Percentiles rank a stretch among this genome's conserved stretches.
These are phyloP conservation scores for Saccharomyces paradoxus DNA, from an alignment of 805 yeast species.

Conservation along the genomic window DNA sequence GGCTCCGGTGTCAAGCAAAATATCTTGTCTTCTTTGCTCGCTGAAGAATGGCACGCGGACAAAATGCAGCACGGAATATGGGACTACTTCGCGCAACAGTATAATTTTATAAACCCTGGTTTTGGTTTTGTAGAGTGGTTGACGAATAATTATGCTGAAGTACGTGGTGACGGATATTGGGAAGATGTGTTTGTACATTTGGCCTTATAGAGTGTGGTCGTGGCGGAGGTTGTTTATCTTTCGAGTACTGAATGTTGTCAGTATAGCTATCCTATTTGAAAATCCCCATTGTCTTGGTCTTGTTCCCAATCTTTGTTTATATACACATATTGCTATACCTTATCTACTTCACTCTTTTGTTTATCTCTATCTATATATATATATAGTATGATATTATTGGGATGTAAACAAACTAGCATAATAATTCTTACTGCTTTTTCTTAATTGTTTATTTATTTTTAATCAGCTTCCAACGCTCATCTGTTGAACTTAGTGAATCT, in stretches of 20 bases:
- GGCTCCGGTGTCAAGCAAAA: slow-evolving; percentile 18
- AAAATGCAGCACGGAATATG: slow-evolving; percentile 10
- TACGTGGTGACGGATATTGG: not conserved
- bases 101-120: slow-evolving; percentile 23
- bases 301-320: not conserved
- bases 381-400: too few relatives aligned
- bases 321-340: not conserved
- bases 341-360: not conserved
- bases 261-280: not conserved
- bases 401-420: too few relatives aligned
- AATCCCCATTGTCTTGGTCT: not conserved
- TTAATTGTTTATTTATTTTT: too few relatives aligned
- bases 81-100: slow-evolving; percentile 21
- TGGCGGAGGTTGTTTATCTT: not conserved
- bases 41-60: slow-evolving; percentile 16
- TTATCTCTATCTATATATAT: not conserved
- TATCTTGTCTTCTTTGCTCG: slow-evolving; percentile 13
- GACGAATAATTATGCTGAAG: not conserved
- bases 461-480: not conserved
- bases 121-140: slow-evolving; percentile 40
- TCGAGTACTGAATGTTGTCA: not conserved
- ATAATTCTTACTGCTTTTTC: too few relatives aligned
- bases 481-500: not conserved
- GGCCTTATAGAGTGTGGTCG: not conserved
- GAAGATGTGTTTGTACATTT: not conserved